phyloP scores from a whole-genome alignment of 768 basidiomycete genomes.

The Coprinopsis cinerea region DNA sequence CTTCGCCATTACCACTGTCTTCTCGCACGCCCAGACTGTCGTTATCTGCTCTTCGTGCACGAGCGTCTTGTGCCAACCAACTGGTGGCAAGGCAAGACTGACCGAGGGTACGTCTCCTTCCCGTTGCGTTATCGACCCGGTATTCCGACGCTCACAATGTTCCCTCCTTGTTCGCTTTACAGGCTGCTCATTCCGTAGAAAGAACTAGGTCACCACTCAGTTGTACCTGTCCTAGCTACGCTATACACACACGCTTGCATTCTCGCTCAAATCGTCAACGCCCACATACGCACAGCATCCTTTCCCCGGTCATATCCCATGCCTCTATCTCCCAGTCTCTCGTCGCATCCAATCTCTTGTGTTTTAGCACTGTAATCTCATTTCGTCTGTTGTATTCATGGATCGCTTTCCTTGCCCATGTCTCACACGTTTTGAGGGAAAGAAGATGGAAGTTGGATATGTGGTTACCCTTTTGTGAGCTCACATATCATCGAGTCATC shows the following conservation, averaged over 20 bases:
- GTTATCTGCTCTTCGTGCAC: conserved; percentile 92
- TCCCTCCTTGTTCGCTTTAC: conserved; percentile 12
- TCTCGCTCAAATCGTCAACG: neutral
- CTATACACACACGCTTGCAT: conserved; percentile 3
- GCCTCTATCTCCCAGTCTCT: neutral
- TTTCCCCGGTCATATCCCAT: neutral
- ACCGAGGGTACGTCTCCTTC: conserved; percentile 87
- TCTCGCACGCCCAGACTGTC: conserved; percentile 98
- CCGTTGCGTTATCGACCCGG: neutral
- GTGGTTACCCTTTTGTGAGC: too few relatives aligned
- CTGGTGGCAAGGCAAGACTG: conserved; percentile 95
- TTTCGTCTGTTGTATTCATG: too few relatives aligned
- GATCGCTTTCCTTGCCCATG: neutral
- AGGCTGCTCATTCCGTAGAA: conserved; percentile 98
- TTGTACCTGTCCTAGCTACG: conserved; percentile 12
- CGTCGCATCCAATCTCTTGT: neutral
- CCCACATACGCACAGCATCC: neutral
- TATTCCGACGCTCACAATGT: conserved; percentile 4
- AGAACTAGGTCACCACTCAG: conserved; percentile 54
- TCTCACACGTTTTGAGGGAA: too few relatives aligned
- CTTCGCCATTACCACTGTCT: conserved; percentile 94
- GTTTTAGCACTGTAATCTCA: conserved; percentile 7
- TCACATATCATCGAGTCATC: too few relatives aligned
- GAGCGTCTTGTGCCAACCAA: conserved; percentile 94
- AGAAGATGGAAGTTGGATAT: too few relatives aligned